Evolutionary conservation across 331 rosid species (phyloP).

Genomic region (Cucumis variabilis): DNA sequence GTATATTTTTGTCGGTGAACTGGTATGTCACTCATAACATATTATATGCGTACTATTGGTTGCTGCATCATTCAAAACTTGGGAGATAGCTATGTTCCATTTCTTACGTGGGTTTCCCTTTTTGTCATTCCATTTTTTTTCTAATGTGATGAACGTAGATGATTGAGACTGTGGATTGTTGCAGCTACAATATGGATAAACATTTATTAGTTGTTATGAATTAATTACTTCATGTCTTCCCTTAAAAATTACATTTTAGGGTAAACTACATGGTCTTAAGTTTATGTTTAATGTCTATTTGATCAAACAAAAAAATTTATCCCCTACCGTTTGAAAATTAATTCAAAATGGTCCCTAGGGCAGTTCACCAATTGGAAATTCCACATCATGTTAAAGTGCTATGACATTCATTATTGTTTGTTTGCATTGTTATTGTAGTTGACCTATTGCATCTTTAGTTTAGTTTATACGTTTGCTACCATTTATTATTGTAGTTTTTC

Average conservation of each 20-base stretch:
- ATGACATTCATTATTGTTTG: too few species aligned
- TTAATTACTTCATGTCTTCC: neutral
- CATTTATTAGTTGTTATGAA: neutral
- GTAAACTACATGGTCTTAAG: too few species aligned
- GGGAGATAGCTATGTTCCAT: conserved; percentile 18
- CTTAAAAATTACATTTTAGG: neutral
- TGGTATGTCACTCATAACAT: conserved; percentile 52
- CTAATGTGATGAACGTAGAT: neutral
- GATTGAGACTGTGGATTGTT: neutral
- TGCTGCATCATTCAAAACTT: neutral
- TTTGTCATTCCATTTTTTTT: neutral
- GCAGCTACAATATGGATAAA: neutral
- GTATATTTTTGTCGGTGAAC: conserved; percentile 90
- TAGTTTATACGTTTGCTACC: too few species aligned
- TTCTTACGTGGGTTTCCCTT: neutral
- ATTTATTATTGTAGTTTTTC: too few species aligned
- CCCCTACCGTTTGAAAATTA: too few species aligned
- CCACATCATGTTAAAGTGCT: too few species aligned
- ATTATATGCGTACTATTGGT: neutral
- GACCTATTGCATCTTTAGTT: too few species aligned
- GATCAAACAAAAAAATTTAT: too few species aligned
- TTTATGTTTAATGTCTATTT: too few species aligned
- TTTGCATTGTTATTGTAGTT: too few species aligned
- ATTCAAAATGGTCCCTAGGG: too few species aligned
- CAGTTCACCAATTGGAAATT: too few species aligned